A percentile compares a stretch with the other conserved stretches of the same genome.
These are phyloP conservation scores for Boletellus sp. DNA, from an alignment of 768 basidiomycete genomes.

Conservation along the genomic window DNA sequence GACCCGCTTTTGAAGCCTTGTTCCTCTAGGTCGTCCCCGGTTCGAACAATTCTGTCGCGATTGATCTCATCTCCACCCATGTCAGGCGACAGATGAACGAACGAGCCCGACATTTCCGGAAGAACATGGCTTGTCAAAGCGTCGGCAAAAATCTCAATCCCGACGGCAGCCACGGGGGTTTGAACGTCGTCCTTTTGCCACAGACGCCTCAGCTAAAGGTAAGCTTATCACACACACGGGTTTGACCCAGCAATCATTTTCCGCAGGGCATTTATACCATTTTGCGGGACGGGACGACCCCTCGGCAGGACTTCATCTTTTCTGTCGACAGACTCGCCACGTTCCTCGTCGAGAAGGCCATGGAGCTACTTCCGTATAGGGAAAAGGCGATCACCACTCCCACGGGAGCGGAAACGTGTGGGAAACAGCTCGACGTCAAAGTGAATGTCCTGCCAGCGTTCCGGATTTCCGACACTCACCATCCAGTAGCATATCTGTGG, in stretches of 20 bases:
- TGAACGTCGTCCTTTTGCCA: conserved; percentile 63
- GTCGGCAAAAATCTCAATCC: conserved; percentile 34
- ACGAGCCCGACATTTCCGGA: conserved; percentile 68
- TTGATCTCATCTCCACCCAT: conserved; percentile 91
- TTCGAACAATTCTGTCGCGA: conserved; percentile 82
- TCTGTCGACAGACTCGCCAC: conserved; percentile 86
- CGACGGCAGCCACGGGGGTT: conserved; percentile 40
- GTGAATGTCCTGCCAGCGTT: conserved; percentile 35
- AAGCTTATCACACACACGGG: conserved; percentile 7
- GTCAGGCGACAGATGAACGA: conserved; percentile 80
- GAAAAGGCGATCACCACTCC: conserved; percentile 66
- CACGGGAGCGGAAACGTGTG: conserved; percentile 48
- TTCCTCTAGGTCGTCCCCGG: conserved; percentile 89
- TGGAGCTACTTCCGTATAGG: conserved; percentile 76
- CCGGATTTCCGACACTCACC: background rate
- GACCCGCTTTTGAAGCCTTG: background rate
- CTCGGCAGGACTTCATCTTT: conserved; percentile 87
- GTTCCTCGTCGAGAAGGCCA: conserved; percentile 76
- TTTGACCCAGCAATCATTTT: background rate
- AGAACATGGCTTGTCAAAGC: conserved; percentile 59
- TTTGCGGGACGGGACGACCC: conserved; percentile 67
- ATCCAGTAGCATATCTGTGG: conserved; percentile 68
- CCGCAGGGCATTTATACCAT: conserved; percentile 85
- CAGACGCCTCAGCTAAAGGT: conserved; percentile 82
- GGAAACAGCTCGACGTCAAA: conserved; percentile 59